A percentile compares a stretch with the other conserved stretches of the same genome.
These are phyloP conservation scores for Hyaloscypha bicolor DNA, from an alignment of 495 filamentous ascomycete genomes.

Conservation along the genomic window DNA sequence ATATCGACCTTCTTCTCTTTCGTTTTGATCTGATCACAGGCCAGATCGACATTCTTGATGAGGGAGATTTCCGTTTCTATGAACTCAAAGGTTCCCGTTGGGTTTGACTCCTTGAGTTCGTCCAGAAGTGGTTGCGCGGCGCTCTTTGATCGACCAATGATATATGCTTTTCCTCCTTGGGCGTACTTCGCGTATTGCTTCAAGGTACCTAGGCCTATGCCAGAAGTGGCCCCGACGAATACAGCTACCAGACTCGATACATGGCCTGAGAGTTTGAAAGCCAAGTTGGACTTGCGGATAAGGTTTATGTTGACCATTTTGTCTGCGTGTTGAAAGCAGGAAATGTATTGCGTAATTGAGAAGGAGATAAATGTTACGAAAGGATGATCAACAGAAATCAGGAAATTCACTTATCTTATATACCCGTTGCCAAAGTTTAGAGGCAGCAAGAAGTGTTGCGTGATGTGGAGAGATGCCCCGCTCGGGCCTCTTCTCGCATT, in stretches of 20 bases:
- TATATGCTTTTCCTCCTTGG: slow-evolving; percentile 36
- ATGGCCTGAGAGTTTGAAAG: slow-evolving; percentile 18
- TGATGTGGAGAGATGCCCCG: neutral
- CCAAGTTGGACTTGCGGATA: slow-evolving; percentile 28
- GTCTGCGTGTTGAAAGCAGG: neutral
- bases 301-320: slow-evolving; percentile 32
- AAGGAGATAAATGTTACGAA: neutral
- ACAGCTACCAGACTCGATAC: slow-evolving; percentile 22
- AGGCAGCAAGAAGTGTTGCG: neutral
- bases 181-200: slow-evolving; percentile 37
- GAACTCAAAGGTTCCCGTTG: slow-evolving; percentile 29
- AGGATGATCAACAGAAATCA: neutral
- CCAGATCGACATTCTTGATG: slow-evolving; percentile 34
- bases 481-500: neutral
- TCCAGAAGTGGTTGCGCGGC: slow-evolving; percentile 39
- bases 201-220: slow-evolving; percentile 45
- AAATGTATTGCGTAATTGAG: neutral
- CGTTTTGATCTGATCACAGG: slow-evolving; percentile 33
- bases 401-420: slow-evolving; percentile 4
- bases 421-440: neutral
- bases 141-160: slow-evolving; percentile 45
- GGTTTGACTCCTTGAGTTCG: slow-evolving; percentile 29
- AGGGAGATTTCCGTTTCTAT: slow-evolving; percentile 34
- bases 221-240: slow-evolving; percentile 46
- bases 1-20: slow-evolving; percentile 34